phyloP scores from a whole-genome alignment of 2,329 filamentous ascomycete genomes.

The Aspergillus tanneri region DNA sequence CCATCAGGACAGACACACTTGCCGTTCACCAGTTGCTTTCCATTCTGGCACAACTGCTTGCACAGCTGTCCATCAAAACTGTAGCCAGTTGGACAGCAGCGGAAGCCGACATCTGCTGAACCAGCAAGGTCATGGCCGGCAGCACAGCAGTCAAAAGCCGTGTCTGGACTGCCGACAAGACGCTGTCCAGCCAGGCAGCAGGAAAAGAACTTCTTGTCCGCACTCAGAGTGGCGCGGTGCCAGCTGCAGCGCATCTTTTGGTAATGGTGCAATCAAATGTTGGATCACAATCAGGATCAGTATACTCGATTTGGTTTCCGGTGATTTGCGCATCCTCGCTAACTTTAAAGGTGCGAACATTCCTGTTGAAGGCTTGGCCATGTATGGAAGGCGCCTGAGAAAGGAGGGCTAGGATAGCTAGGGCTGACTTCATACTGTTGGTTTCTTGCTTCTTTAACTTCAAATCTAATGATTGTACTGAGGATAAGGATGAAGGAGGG shows the following conservation, averaged over 20 bases:
- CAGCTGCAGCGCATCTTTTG: conserved; percentile 2
- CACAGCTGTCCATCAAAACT: conserved; percentile 10
- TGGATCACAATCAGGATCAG: conserved; percentile 7
- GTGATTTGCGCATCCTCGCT: too few species aligned
- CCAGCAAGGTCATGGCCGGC: conserved; percentile 15
- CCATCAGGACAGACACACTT: conserved; percentile 11
- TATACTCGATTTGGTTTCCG: conserved; percentile 6
- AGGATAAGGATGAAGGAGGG: too few species aligned
- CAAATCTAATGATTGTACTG: too few species aligned
- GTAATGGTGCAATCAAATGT: conserved; percentile 4
- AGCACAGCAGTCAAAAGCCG: conserved; percentile 17
- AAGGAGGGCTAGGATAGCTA: too few species aligned
- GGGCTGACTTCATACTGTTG: too few species aligned
- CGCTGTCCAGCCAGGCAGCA: conserved; percentile 10
- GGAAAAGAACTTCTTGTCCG: conserved; percentile 8
- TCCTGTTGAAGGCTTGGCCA: too few species aligned
- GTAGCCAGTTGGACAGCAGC: conserved; percentile 10
- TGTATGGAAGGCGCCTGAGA: too few species aligned
- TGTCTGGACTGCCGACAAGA: conserved; percentile 11
- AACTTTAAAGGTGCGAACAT: too few species aligned
- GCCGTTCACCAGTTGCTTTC: conserved; percentile 9
- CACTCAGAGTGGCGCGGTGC: conserved; percentile 9
- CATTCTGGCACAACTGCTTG: conserved; percentile 10
- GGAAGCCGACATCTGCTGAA: conserved; percentile 6
- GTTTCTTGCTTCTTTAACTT: too few species aligned